Evolutionary conservation across 2,329 filamentous ascomycete genomes (phyloP), one percentile per base, ranked within the genome.

Genomic region (Clonostachys sp.): DNA sequence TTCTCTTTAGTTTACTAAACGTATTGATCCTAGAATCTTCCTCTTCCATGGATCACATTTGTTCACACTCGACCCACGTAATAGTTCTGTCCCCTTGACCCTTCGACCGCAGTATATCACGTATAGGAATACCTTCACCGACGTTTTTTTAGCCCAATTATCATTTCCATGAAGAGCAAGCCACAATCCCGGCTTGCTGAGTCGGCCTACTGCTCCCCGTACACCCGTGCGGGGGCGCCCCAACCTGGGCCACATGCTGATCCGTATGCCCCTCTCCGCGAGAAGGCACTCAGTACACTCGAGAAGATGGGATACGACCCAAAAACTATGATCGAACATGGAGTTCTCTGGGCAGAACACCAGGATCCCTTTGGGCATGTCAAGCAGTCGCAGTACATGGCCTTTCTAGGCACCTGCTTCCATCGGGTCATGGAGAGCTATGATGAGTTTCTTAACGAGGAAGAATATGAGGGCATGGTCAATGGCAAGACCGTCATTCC

Each of bases 291-390:
- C 8, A 16, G 39, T 30, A 53, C 48, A 5, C 44, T 53, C 12
- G 51, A 53, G 42, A 49, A 46, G 33, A 53, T 53, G 51, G 51
- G 48, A 5, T 53, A 44, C 34, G 46, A 48, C 17, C 41, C 51
- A 6, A 30, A 45, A 13, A 50, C 49, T 20, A 51, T 53, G 51
- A 46, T 53, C 42, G 51, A 53, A 46, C 48, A 45, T 24, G 57
- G 57, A 6, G 53, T 60, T 9, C 40, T 55, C 10, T 59, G 56
- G 57, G 57, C 56, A 8, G 53, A 58, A 33, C 48, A 60, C 30
- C 56, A 60, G 33, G 58, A 58, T 42, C 57, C 56, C 2, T 58
- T 50, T 34, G 56, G 55, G 30, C 54, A 60, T 39, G 54, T 60
- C 12, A 59, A 53, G 51, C 53, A 60, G 1, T 53, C 55, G 1